These are phyloP conservation scores for Debaryomycetaceae sp. DNA, from an alignment of 1,139 yeast species.

Conservation along the genomic window DNA sequence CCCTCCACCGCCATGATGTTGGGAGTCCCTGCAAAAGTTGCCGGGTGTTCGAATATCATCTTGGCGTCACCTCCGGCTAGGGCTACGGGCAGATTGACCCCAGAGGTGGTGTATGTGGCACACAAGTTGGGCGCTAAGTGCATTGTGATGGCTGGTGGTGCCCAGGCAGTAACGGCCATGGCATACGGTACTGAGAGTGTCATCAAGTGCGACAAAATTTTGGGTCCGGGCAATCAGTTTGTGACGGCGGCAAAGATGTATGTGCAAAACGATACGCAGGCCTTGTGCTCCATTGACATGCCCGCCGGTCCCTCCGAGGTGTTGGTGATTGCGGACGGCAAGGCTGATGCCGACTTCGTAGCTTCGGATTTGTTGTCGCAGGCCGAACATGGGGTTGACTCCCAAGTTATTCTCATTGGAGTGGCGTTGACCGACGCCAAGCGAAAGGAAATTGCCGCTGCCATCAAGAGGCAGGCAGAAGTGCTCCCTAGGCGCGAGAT, in stretches of 20 bases:
- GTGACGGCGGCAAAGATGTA: slow-evolving; percentile 99
- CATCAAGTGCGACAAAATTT: slow-evolving; percentile 90
- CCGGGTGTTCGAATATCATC: slow-evolving; percentile 91
- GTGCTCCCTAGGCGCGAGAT: slow-evolving; percentile 91
- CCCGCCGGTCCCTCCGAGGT: slow-evolving; percentile 99
- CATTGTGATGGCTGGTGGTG: slow-evolving; percentile 96
- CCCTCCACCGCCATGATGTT: slow-evolving; percentile 98
- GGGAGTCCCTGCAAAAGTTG: slow-evolving; percentile 98
- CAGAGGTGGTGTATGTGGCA: slow-evolving; percentile 97
- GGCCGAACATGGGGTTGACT: slow-evolving; percentile 98
- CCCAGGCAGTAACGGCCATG: slow-evolving; percentile 98
- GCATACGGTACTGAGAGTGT: slow-evolving; percentile 95
- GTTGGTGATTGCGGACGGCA: slow-evolving; percentile 80
- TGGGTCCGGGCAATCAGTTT: slow-evolving; percentile 98
- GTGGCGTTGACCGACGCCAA: slow-evolving; percentile 61
- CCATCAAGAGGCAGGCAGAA: slow-evolving; percentile 78
- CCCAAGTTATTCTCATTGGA: slow-evolving; percentile 91
- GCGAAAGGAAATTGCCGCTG: slow-evolving; percentile 67
- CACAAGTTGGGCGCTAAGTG: slow-evolving; percentile 88
- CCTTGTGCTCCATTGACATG: slow-evolving; percentile 95
- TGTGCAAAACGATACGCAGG: slow-evolving; percentile 92
- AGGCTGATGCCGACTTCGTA: slow-evolving; percentile 90
- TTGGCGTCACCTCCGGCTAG: slow-evolving; percentile 97
- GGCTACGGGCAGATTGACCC: slow-evolving; percentile 86
- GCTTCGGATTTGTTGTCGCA: slow-evolving; percentile 94